phyloP scores from a whole-genome alignment of 192 early-diverging fungal genomes.

The Coemansia sp. region DNA sequence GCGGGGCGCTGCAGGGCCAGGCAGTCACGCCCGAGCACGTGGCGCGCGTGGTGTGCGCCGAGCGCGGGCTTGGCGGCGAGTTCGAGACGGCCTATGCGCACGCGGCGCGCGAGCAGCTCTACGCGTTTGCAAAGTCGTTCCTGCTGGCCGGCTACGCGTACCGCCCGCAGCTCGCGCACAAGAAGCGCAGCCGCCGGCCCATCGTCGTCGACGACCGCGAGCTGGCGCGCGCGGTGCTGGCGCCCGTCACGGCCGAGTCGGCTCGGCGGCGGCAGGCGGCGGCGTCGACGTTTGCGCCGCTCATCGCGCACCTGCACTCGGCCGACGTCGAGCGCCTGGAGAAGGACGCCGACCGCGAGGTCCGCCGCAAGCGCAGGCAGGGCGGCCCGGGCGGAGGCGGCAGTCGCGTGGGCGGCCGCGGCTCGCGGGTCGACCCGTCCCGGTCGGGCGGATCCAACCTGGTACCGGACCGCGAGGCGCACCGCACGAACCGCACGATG shows the following conservation, averaged over 20 bases:
- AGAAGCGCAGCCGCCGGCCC: conserved; percentile 7
- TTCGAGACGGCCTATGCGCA: conserved; percentile 93
- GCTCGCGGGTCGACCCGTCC: not conserved
- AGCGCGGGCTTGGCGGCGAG: conserved; percentile 81
- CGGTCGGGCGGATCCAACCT: not conserved
- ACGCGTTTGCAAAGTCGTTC: conserved; percentile 81
- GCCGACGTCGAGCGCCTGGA: conserved; percentile 82
- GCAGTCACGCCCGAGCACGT: conserved; percentile 76
- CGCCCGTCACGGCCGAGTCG: conserved; percentile 54
- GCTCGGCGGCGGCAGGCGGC: conserved; percentile 57
- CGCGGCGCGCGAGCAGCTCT: conserved; percentile 91
- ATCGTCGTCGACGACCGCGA: conserved; percentile 73
- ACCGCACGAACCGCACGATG: conserved; percentile 49
- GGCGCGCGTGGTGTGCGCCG: conserved; percentile 76
- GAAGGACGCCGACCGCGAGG: conserved; percentile 80
- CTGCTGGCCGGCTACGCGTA: conserved; percentile 81
- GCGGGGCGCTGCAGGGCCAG: conserved; percentile 30
- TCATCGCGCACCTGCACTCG: conserved; percentile 66
- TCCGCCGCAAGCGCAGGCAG: conserved; percentile 83
- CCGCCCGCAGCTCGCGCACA: conserved; percentile 62
- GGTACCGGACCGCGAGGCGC: conserved; percentile 39
- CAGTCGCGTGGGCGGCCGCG: not conserved
- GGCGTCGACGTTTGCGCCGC: conserved; percentile 64
- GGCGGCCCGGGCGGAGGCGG: conserved; percentile 26
- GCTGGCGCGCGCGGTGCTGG: conserved; percentile 68